These are phyloP conservation scores for Cyclostephanos invisitatus DNA, from an alignment of 108 stramenopile species.

Conservation along the genomic window DNA sequence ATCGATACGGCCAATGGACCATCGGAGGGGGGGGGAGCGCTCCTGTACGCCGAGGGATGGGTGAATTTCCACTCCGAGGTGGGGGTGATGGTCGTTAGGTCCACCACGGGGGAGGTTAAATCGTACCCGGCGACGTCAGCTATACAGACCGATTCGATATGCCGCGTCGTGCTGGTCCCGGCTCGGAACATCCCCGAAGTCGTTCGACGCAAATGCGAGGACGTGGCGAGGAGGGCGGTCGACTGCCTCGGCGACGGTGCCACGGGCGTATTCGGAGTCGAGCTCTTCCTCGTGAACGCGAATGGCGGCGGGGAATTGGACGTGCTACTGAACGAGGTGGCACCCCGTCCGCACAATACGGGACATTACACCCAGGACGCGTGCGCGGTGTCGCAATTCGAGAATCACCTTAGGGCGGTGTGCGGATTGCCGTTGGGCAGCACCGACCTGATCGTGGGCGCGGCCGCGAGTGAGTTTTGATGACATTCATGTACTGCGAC, in stretches of 20 bases:
- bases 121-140: slow-evolving; percentile 96
- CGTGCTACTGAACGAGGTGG: slow-evolving; percentile 96
- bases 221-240: slow-evolving; percentile 74
- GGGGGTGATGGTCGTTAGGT: slow-evolving; percentile 96
- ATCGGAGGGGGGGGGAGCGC: background rate
- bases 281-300: slow-evolving; percentile 85
- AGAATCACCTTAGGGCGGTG: slow-evolving; percentile 95
- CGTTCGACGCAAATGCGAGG: slow-evolving; percentile 66
- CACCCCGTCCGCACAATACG: slow-evolving; percentile 98
- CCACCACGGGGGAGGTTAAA: slow-evolving; percentile 60
- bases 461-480: slow-evolving; percentile 82
- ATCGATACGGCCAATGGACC: too few species aligned
- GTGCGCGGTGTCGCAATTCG: slow-evolving; percentile 95
- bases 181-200: slow-evolving; percentile 66
- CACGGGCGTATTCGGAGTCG: slow-evolving; percentile 95
- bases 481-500: background rate
- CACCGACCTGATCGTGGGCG: slow-evolving; percentile 80
- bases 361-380: slow-evolving; percentile 99
- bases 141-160: slow-evolving; percentile 94
- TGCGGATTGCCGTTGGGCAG: slow-evolving; percentile 92
- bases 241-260: slow-evolving; percentile 83
- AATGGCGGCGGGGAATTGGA: slow-evolving; percentile 49
- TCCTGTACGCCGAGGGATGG: slow-evolving; percentile 95
- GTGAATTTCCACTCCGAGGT: slow-evolving; percentile 91
- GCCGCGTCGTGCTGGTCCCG: slow-evolving; percentile 91